Conservation (phyloP, 768 basidiomycete species). For the Candolleomyces efflorescens region DNA sequence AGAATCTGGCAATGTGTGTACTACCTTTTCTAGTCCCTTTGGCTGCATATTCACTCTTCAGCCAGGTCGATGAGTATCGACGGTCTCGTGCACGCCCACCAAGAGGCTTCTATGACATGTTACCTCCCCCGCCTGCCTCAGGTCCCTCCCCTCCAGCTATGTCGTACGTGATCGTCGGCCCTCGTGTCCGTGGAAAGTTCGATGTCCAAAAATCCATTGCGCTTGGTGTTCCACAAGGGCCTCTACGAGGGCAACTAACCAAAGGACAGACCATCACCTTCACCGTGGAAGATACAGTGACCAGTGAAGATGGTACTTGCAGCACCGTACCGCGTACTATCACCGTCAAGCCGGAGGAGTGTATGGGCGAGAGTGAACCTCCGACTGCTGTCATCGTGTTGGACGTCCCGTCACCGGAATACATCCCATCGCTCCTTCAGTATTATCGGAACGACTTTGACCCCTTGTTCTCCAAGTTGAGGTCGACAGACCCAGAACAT, state of each 20-base stretch:
- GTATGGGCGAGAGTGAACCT: constrained; percentile 47
- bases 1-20: background rate
- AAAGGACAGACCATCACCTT: constrained; percentile 62
- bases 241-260: constrained; percentile 54
- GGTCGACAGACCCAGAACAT: constrained; percentile 36
- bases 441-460: constrained; percentile 36
- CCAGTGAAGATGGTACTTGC: constrained; percentile 22
- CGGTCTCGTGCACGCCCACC: constrained; percentile 24
- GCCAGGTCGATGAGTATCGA: constrained; percentile 26
- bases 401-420: constrained; percentile 61
- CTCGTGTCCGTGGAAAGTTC: constrained; percentile 64
- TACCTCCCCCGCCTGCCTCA: constrained; percentile 29
- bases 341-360: constrained; percentile 57
- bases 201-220: constrained; percentile 57
- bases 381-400: constrained; percentile 59
- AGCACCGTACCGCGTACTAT: constrained; percentile 20
- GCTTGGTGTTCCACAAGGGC: constrained; percentile 60
- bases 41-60: background rate
- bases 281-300: constrained; percentile 28
- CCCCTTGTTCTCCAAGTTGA: constrained; percentile 45
- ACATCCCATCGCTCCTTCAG: constrained; percentile 49
- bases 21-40: background rate
- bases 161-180: constrained; percentile 50
- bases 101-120: constrained; percentile 30
- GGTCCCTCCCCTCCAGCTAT: constrained; percentile 27